These are phyloP conservation scores for Phyllosticta citrichinensis DNA, from an alignment of 2,329 filamentous ascomycete species.

Conservation along the genomic window DNA sequence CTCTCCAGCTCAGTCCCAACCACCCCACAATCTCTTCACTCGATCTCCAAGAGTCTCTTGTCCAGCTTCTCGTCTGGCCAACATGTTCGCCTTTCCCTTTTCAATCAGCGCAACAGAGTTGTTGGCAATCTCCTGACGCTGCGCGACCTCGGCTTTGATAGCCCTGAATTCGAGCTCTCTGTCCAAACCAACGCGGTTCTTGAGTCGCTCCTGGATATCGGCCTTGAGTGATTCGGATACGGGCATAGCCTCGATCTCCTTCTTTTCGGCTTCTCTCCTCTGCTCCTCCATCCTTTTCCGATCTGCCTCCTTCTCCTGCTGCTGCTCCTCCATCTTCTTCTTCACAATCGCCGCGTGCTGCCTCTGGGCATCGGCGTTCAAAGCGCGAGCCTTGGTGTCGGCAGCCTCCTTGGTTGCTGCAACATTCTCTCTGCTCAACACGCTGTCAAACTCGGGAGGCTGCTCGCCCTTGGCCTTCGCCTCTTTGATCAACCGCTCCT, in stretches of 20 bases:
- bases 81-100: constrained; percentile 9
- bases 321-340: neutral
- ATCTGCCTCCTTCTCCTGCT: neutral
- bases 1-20: neutral
- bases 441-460: constrained; percentile 49
- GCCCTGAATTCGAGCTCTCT: constrained; percentile 26
- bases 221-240: constrained; percentile 21
- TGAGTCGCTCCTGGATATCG: constrained; percentile 25
- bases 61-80: constrained; percentile 17
- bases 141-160: constrained; percentile 22
- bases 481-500: constrained; percentile 65
- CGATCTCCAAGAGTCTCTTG: constrained; percentile 28
- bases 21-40: constrained; percentile 19
- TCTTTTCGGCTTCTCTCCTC: constrained; percentile 17
- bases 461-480: constrained; percentile 48
- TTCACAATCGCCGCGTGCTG: neutral
- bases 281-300: constrained; percentile 21
- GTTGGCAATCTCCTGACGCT: constrained; percentile 20
- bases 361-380: neutral
- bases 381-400: neutral
- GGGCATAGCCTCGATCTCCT: constrained; percentile 19
- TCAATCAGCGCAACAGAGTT: constrained; percentile 19
- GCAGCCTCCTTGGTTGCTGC: constrained; percentile 4
- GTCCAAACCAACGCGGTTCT: constrained; percentile 20
- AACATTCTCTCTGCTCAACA: constrained; percentile 30